These are phyloP conservation scores for Poa pratensis DNA, from an alignment of 176 grass and related monocot species.

Conservation along the genomic window DNA sequence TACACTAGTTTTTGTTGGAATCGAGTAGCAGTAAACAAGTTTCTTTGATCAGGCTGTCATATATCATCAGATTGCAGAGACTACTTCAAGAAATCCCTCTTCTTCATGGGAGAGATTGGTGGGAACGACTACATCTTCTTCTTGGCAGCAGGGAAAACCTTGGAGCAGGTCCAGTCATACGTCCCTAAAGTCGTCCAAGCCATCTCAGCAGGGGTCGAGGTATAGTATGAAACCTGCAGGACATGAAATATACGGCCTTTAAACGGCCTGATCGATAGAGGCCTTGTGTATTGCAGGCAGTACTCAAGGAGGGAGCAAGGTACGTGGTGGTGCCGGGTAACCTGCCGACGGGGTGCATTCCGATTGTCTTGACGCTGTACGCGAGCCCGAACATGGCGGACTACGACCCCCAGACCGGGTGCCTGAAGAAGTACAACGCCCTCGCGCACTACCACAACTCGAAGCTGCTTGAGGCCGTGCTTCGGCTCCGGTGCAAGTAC, in stretches of 20 bases:
- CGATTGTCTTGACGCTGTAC: constrained; percentile 21
- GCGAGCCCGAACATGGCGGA: background rate
- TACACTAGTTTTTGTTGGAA: no score
- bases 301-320: constrained; percentile 51
- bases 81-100: constrained; percentile 29
- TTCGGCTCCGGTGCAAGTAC: background rate
- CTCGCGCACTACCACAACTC: constrained; percentile 49
- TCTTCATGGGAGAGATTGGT: constrained; percentile 28
- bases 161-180: background rate
- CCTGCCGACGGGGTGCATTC: constrained; percentile 42
- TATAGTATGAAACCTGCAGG: background rate
- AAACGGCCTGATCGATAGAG: no score
- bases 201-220: constrained; percentile 3
- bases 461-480: constrained; percentile 4
- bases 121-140: constrained; percentile 19
- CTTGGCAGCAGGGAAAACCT: background rate
- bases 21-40: no score
- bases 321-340: constrained; percentile 52
- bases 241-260: no score
- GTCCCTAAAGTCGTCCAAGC: background rate
- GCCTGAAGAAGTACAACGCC: constrained; percentile 44
- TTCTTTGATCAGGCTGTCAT: background rate
- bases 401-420: constrained; percentile 49
- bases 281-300: background rate
- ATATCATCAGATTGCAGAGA: constrained; percentile 16